Evolutionary conservation across 2,329 filamentous ascomycete species (phyloP).

Genomic region (Pestalotiopsis sp.): DNA sequence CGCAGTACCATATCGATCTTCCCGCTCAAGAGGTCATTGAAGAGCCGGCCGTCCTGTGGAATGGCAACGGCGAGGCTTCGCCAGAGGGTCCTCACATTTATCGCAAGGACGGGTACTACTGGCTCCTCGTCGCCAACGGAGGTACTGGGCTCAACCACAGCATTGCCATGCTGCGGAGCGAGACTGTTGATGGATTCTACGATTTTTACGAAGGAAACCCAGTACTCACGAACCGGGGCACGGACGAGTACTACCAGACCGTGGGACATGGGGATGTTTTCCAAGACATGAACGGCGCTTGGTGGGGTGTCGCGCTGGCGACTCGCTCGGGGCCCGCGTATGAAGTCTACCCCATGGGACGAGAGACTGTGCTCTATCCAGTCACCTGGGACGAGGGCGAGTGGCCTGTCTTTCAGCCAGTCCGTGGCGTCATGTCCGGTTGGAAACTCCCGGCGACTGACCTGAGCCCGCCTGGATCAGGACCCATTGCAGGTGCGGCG

Average conservation of each 20-base stretch:
- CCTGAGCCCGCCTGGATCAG: constrained; percentile 35
- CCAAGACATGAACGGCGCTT: constrained; percentile 45
- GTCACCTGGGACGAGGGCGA: constrained; percentile 49
- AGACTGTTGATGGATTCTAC: constrained; percentile 42
- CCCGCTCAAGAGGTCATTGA: constrained; percentile 33
- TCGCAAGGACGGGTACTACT: constrained; percentile 46
- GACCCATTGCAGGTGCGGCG: constrained; percentile 23
- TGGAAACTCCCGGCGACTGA: background rate
- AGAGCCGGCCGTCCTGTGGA: constrained; percentile 40
- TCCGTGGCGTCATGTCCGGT: constrained; percentile 46
- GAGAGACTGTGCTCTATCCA: constrained; percentile 46
- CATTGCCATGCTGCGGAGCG: constrained; percentile 44
- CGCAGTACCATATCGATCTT: constrained; percentile 28
- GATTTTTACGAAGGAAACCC: constrained; percentile 43
- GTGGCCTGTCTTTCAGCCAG: constrained; percentile 47
- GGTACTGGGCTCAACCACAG: constrained; percentile 44
- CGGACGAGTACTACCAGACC: constrained; percentile 41
- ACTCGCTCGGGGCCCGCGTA: constrained; percentile 45
- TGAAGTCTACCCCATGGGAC: constrained; percentile 52
- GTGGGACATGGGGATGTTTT: constrained; percentile 48
- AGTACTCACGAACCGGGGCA: constrained; percentile 36
- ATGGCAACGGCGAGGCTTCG: constrained; percentile 43
- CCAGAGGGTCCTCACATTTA: constrained; percentile 49
- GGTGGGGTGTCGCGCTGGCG: constrained; percentile 53
- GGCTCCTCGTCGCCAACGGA: constrained; percentile 52